These are phyloP conservation scores for Tetrahymena malaccensis DNA, from an alignment of 73 alveolate genomes.

Conservation along the genomic window DNA sequence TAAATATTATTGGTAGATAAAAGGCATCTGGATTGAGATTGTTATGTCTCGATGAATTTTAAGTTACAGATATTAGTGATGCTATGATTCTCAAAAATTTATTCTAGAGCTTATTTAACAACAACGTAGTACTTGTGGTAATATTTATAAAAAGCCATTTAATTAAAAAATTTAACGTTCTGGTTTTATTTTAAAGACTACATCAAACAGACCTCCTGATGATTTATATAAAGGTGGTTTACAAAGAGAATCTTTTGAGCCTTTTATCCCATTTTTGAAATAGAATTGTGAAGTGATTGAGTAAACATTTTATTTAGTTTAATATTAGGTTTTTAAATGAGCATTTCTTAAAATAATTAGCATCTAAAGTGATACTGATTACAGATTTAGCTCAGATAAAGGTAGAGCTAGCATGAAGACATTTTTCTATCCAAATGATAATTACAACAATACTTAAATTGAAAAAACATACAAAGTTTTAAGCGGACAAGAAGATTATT, in stretches of 20 bases:
- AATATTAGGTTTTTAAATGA: neutral
- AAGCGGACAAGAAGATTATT: slow-evolving; percentile 30
- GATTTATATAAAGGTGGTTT: slow-evolving; percentile 77
- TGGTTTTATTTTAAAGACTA: slow-evolving; percentile 17
- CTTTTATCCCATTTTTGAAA: slow-evolving; percentile 65
- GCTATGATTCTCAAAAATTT: slow-evolving; percentile 87
- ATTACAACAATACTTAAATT: slow-evolving; percentile 19
- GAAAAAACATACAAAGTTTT: slow-evolving; percentile 38
- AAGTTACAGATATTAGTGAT: slow-evolving; percentile 89
- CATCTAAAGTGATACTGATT: slow-evolving; percentile 52
- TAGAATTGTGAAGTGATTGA: slow-evolving; percentile 48
- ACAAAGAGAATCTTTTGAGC: slow-evolving; percentile 72
- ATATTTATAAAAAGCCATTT: too few relatives aligned
- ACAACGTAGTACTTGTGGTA: slow-evolving; percentile 62
- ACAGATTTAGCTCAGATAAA: slow-evolving; percentile 38
- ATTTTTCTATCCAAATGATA: slow-evolving; percentile 40
- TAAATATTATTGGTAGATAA: slow-evolving; percentile 51
- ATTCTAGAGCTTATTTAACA: slow-evolving; percentile 67
- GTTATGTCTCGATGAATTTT: slow-evolving; percentile 84
- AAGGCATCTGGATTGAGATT: slow-evolving; percentile 57
- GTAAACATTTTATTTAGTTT: neutral
- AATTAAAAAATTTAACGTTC: too few relatives aligned
- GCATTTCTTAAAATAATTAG: neutral
- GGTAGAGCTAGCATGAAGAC: neutral
- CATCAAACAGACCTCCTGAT: slow-evolving; percentile 90